Base-by-base conservation (phyloP, 2,329 filamentous ascomycete genomes). In the Ophiocordyceps unilateralis region DNA sequence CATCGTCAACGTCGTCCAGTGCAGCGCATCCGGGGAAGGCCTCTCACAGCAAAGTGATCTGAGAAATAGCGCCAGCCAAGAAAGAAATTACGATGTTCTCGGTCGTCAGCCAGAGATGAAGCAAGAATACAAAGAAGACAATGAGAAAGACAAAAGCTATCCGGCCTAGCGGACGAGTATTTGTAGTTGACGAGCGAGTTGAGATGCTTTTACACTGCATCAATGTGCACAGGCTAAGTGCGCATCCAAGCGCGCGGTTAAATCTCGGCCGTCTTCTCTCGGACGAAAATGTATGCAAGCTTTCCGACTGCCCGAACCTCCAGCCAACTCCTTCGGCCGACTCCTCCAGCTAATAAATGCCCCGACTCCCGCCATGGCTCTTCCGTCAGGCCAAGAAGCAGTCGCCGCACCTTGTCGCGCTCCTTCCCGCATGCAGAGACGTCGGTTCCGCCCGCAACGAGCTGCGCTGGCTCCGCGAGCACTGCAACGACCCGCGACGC, bases 381-480 rank as follows among this genome's bases (percentile, higher is more conserved):
- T 58, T 81, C 46, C 66, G 68, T 48, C 64, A 60, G 50, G 78
- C 78, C 45, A 62, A 61, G 47, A 55, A 58, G 9, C 64, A 72
- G 50, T 74, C 76, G 17, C 65, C 70, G 1, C 60, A 77, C 41
- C 65, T 83, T 5, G 66, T 74, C 8, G 56, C 66, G 2, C 69
- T 89, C 5, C 69, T 89, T 1, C 74, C 69, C 14, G 69, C 69
- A 9, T 83, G 80, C 49, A 69, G 78, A 46, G 70, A 76, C 51
- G 54, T 86, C 2, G 55, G 58, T n/a, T 76, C 77, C 4, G 78
- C 81, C 6, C 64, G 66, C 43, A 77, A 76, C 53, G 83, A 89
- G 63, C 64, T 87, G 42, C 71, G 80, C 53, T 89, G 83, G 83
- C 72, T 89, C 42, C 67, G 64, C 41, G 69, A 81, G 48, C 73